These are phyloP conservation scores for Cladosporium phlei DNA, from an alignment of 2,329 filamentous ascomycete genomes.

Conservation along the genomic window DNA sequence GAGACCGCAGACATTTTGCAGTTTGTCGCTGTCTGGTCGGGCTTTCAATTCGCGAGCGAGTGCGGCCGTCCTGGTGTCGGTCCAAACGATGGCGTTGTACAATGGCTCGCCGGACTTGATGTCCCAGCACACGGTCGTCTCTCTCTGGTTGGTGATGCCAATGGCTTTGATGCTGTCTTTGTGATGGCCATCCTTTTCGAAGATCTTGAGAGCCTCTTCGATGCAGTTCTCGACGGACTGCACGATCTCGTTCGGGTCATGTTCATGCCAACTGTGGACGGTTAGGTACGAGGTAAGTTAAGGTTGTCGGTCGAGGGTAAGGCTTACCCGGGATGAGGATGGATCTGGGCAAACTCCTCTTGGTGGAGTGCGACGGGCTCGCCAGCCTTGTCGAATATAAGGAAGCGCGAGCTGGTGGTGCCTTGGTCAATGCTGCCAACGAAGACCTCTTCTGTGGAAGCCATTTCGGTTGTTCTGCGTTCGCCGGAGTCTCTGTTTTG, in stretches of 20 bases:
- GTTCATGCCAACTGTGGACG: slow-evolving; percentile 77
- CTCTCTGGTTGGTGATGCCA: slow-evolving; percentile 86
- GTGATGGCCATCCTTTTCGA: slow-evolving; percentile 64
- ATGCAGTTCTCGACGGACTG: slow-evolving; percentile 74
- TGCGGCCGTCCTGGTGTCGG: slow-evolving; percentile 73
- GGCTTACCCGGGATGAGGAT: slow-evolving; percentile 76
- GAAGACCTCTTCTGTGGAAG: slow-evolving; percentile 51
- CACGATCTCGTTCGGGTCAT: slow-evolving; percentile 74
- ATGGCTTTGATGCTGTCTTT: slow-evolving; percentile 67
- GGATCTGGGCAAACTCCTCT: slow-evolving; percentile 78
- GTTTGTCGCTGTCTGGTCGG: slow-evolving; percentile 61
- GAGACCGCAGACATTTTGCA: slow-evolving; percentile 69
- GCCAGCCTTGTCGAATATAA: slow-evolving; percentile 79
- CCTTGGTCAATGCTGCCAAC: slow-evolving; percentile 88
- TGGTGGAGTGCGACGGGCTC: slow-evolving; percentile 78
- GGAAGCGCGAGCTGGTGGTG: slow-evolving; percentile 82
- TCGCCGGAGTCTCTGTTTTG: slow-evolving; percentile 3
- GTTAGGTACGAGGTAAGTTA: not conserved
- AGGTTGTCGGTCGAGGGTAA: too few relatives aligned
- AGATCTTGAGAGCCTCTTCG: slow-evolving; percentile 66
- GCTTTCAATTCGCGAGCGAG: slow-evolving; percentile 73
- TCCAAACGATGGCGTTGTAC: slow-evolving; percentile 84
- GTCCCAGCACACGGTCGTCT: slow-evolving; percentile 85
- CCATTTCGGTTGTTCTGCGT: slow-evolving; percentile 16
- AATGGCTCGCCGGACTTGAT: slow-evolving; percentile 72